These are phyloP conservation scores for Claviceps sp. DNA, from an alignment of 2,329 filamentous ascomycete genomes.

Conservation along the genomic window DNA sequence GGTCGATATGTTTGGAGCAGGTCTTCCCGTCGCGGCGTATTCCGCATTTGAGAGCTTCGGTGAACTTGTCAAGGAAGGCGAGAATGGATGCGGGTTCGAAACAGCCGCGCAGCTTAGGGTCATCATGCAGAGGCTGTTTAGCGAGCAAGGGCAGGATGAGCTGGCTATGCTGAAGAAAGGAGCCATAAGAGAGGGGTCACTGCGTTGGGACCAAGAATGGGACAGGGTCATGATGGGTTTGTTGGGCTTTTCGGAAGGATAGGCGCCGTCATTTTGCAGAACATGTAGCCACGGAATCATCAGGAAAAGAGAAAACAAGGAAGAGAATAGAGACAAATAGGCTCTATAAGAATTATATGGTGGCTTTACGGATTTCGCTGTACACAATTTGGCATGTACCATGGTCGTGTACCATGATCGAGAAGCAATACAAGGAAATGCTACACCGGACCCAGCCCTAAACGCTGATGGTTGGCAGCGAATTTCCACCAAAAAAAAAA, in stretches of 20 bases:
- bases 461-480: background rate
- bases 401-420: background rate
- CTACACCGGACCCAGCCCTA: background rate
- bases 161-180: slow-evolving; percentile 52
- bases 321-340: background rate
- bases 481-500: background rate
- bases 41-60: slow-evolving; percentile 74
- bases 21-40: slow-evolving; percentile 82
- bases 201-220: slow-evolving; percentile 91
- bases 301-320: background rate
- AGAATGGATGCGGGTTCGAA: slow-evolving; percentile 77
- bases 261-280: background rate
- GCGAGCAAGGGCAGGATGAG: slow-evolving; percentile 33
- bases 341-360: background rate
- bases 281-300: background rate
- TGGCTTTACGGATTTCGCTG: background rate
- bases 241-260: slow-evolving; percentile 34
- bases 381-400: background rate
- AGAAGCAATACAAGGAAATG: background rate
- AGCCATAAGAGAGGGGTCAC: slow-evolving; percentile 57
- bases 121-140: slow-evolving; percentile 52
- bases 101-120: slow-evolving; percentile 51
- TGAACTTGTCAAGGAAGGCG: slow-evolving; percentile 77
- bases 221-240: slow-evolving; percentile 64
- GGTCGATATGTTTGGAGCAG: slow-evolving; percentile 96